A percentile compares a stretch with the other conserved stretches of the same genome.
Evolutionary conservation across 495 filamentous ascomycete species (phyloP).

Genomic region (Lophiostoma macrostomum): DNA sequence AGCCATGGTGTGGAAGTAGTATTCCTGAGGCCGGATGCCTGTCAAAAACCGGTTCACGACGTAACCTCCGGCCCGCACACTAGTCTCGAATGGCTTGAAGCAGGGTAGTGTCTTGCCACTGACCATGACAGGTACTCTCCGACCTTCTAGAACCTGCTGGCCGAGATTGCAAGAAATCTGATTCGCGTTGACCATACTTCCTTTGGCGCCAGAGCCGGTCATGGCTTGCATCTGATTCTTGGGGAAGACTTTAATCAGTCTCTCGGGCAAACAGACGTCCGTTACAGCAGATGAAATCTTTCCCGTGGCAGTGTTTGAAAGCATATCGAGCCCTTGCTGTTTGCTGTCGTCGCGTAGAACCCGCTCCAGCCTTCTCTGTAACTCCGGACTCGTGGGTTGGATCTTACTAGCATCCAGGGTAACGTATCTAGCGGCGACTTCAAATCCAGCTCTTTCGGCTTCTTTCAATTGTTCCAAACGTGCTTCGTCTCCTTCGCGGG

Average conservation of each 20-base stretch:
- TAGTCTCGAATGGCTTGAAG: constrained; percentile 87
- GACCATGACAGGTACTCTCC: constrained; percentile 94
- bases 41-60: constrained; percentile 96
- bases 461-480: constrained; percentile 67
- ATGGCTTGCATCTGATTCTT: constrained; percentile 99
- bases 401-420: constrained; percentile 66
- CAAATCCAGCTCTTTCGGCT: constrained; percentile 69
- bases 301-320: constrained; percentile 70
- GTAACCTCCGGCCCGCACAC: constrained; percentile 88
- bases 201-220: constrained; percentile 96
- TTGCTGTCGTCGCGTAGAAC: constrained; percentile 88
- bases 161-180: constrained; percentile 97
- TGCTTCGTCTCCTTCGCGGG: constrained; percentile 68
- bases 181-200: constrained; percentile 87
- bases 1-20: constrained; percentile 99
- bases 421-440: constrained; percentile 87
- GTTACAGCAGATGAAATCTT: constrained; percentile 78
- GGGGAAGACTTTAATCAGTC: constrained; percentile 87
- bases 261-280: constrained; percentile 69
- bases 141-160: constrained; percentile 93
- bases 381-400: constrained; percentile 60
- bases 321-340: constrained; percentile 78
- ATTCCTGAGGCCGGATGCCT: constrained; percentile 94
- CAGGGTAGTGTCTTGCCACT: constrained; percentile 95
- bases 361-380: constrained; percentile 76